These are phyloP conservation scores for Fusarium praegraminearum DNA, from an alignment of 2,329 filamentous ascomycete species.

Conservation along the genomic window DNA sequence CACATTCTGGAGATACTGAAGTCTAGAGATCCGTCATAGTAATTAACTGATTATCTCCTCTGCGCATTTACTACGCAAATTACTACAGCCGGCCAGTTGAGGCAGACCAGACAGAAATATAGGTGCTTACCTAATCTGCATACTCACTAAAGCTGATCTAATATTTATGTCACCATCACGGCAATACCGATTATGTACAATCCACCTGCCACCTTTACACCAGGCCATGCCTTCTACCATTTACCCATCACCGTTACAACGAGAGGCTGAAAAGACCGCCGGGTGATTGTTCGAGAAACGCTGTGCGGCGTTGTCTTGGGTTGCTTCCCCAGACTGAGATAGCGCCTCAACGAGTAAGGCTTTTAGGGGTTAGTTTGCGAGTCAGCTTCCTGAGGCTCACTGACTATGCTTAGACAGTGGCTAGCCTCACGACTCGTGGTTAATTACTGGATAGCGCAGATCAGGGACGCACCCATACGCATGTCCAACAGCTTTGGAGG, in stretches of 20 bases:
- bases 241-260: not conserved
- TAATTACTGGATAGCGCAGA: constrained; percentile 28
- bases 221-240: not conserved
- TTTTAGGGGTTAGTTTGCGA: constrained; percentile 20
- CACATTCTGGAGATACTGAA: not conserved
- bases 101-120: not conserved
- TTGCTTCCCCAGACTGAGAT: constrained; percentile 40
- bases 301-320: constrained; percentile 31
- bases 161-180: not conserved
- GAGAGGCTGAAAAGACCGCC: constrained; percentile 12
- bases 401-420: constrained; percentile 8
- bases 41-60: not conserved
- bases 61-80: not conserved
- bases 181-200: not conserved
- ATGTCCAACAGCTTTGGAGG: constrained; percentile 4
- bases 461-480: constrained; percentile 14
- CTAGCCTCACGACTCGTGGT: constrained; percentile 26
- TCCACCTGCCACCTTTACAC: not conserved
- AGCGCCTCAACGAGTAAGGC: constrained; percentile 13
- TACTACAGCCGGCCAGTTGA: not conserved
- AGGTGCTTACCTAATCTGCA: not conserved
- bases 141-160: not conserved
- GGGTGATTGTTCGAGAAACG: constrained; percentile 34
- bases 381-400: constrained; percentile 29
- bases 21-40: not conserved